Evolutionary conservation across 768 basidiomycete genomes (phyloP), one percentile per base, ranked within the genome.

Genomic region (Russula foetens): DNA sequence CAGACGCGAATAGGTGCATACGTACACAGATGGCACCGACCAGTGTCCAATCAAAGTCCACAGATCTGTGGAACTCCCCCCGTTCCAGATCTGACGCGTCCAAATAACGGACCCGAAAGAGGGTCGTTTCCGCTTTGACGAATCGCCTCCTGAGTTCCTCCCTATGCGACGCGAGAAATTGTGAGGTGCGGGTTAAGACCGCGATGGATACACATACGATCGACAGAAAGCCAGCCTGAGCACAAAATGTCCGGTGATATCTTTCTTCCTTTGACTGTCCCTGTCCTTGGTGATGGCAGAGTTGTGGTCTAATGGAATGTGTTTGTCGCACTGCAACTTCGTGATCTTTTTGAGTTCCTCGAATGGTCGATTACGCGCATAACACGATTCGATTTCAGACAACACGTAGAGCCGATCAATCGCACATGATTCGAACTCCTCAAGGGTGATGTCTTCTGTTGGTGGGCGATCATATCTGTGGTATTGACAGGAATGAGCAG

Each of bases 201-300:
- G 5, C 6, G 43, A 43, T 2, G 4, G 41, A 33, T 19, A n/a
- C 12, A 84, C 94, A 71, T 74, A 98, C 95, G 93, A 92, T 58
- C 92, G 84, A 74, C 95, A 97, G 73, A 99, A 98, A 7, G 97
- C 95, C 43, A 99, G 78, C 52, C 97, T 76, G 63, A 98, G 76
- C 12, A 98, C 91, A 72, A 93, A 98, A 74, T 99, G 97, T 11
- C 94, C 86, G 14, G 97, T 77, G 68, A 92, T 87, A 71, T 99
- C 97, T 63, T 80, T 85, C 68, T 80, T 79, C 60, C 97, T 78
- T 71, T 98, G 84, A 11, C 69, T 73, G 35, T 89, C 82, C 56
- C 77, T 62, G 51, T 82, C 77, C 11, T 73, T 71, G 15, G 67
- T 72, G n/a, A 67, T 70, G 0, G 82, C 80, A n/a, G 79, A 78